Evolutionary conservation across 352 stramenopile species (phyloP).

Genomic region (Pythium pyrilobum): DNA sequence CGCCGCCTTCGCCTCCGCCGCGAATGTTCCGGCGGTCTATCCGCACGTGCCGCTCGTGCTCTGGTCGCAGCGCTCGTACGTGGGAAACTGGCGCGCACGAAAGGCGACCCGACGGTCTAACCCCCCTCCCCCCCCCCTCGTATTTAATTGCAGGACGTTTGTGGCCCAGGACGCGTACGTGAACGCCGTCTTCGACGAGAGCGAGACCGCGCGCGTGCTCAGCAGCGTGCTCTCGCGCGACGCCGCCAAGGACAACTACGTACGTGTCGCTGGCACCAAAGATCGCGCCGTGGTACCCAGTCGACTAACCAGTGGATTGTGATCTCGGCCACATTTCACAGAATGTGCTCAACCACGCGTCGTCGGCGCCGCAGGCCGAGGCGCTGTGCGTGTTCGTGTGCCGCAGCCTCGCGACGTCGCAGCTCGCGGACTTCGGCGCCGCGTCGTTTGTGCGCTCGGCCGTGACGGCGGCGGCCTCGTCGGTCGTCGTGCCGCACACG

Average conservation of each 20-base stretch:
- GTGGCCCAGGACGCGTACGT: constrained; percentile 37
- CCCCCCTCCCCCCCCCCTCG: too few species aligned
- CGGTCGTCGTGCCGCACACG: constrained; percentile 69
- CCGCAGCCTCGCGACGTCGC: constrained; percentile 31
- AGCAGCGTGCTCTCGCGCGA: constrained; percentile 22
- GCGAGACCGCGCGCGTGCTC: constrained; percentile 29
- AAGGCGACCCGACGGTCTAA: neutral
- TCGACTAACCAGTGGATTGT: too few species aligned
- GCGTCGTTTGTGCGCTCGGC: constrained; percentile 44
- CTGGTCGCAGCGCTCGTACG: constrained; percentile 63
- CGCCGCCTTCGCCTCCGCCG: constrained; percentile 6
- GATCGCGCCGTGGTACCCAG: too few species aligned
- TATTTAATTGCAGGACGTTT: constrained; percentile 33
- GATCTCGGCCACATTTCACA: too few species aligned
- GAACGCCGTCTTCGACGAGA: constrained; percentile 38
- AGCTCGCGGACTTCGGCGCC: constrained; percentile 35
- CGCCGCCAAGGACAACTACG: constrained; percentile 30
- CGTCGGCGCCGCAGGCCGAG: constrained; percentile 24
- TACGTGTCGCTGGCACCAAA: too few species aligned
- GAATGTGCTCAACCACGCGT: constrained; percentile 32
- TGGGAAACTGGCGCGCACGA: constrained; percentile 3
- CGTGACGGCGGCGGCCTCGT: constrained; percentile 42
- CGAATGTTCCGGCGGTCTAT: constrained; percentile 28
- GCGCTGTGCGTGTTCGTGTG: constrained; percentile 57
- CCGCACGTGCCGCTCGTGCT: constrained; percentile 55